Evolutionary conservation across 768 basidiomycete species (phyloP), one percentile per base, ranked within the genome.

Genomic region (Xerocomellus dryophilus): DNA sequence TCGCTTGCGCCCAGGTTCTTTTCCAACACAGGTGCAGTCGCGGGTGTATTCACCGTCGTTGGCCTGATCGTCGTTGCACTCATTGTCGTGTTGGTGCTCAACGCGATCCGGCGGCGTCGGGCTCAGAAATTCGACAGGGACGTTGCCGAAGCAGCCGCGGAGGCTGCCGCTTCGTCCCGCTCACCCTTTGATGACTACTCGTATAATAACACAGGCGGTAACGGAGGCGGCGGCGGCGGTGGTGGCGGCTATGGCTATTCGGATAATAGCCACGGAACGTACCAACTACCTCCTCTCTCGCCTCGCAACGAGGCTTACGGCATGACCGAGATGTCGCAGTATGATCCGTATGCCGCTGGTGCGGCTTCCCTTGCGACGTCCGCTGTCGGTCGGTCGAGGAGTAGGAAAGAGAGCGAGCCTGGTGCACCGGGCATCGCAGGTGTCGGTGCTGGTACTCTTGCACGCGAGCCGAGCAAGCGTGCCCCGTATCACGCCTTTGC

Each of bases 41-140:
- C 84, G 2, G 88, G 84, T 12, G 81, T 83, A 0, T 90, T 90
- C 72, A 72, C 82, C 18, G 85, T 83, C 43, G 86, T 84, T 15
- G 88, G 88, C n/a, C 61, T 90, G 32, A 65, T 87, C 47, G 81
- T 63, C 18, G 57, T 82, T 43, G 81, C 72, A 9, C 50, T 87
- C 60, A 14, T 80, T 62, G 64, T 90, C 55, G 73, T 73, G 7
- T 56, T 82, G 27, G 56, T 80, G 43, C 77, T 80, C 35, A 81
- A 77, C 53, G 69, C 70, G 55, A 56, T 88, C 59, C 84, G 87
- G 9, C 81, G 88, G 0, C 83, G 84, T 7, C 82, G 85, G 1
- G 83, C 82, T 4, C 67, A 75, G 55, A 75, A 78, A 40, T 85
- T 88, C 61, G 89, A 91, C 65, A 76, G 77, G n/a, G 89, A 90